Conservation (phyloP, 345 rosid genomes). For the Populus deltoides region DNA sequence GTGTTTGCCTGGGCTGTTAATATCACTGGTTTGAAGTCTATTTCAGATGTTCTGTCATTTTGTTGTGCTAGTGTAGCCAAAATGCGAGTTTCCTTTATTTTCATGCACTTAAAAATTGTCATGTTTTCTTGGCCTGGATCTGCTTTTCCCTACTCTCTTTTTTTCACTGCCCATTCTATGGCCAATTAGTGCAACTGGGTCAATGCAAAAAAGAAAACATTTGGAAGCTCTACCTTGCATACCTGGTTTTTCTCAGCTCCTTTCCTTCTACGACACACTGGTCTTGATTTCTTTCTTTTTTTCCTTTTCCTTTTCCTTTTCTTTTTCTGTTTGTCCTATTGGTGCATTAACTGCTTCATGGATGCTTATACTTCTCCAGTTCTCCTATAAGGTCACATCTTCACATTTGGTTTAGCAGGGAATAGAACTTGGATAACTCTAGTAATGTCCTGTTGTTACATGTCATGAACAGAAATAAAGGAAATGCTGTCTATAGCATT, state of each 20-base stretch:
- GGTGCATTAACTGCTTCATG: neutral
- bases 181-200: neutral
- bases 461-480: slow-evolving; percentile 65
- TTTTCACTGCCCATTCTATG: neutral
- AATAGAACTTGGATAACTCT: neutral
- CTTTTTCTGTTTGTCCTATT: neutral
- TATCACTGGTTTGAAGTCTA: neutral
- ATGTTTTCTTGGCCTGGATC: neutral
- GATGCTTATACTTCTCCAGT: neutral
- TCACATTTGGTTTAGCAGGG: neutral
- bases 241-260: neutral
- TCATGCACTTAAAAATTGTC: neutral
- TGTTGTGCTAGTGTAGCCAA: neutral
- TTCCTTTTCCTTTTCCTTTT: too few relatives aligned
- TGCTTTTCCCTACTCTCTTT: neutral
- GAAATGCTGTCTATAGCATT: slow-evolving; percentile 70
- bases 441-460: slow-evolving; percentile 7
- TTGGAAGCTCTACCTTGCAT: neutral
- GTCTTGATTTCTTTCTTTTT: neutral
- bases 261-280: neutral
- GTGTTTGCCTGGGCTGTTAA: neutral
- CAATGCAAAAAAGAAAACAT: neutral
- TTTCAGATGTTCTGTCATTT: neutral
- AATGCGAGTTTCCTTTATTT: neutral
- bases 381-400: neutral